Evolutionary conservation across 2,329 filamentous ascomycete genomes (phyloP).

Genomic region (Tothia fuscella): DNA sequence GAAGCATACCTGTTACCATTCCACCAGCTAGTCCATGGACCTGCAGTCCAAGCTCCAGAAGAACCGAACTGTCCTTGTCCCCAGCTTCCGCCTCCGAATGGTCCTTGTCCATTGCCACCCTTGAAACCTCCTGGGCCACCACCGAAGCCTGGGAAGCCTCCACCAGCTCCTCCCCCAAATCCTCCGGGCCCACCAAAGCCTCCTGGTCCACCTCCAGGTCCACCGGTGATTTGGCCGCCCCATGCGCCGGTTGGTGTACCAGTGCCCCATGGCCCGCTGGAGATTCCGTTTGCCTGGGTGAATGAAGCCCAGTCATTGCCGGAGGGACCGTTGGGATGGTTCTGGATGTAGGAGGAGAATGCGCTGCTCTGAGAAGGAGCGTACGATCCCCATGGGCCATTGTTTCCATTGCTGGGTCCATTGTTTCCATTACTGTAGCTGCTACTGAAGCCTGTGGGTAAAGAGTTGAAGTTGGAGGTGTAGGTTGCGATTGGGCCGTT

Average conservation of each 20-base stretch:
- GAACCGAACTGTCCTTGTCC: slow-evolving; percentile 7
- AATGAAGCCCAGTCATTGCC: slow-evolving; percentile 8
- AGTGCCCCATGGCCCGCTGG: slow-evolving; percentile 8
- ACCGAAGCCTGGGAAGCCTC: slow-evolving; percentile 1
- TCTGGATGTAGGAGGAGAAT: slow-evolving; percentile 4
- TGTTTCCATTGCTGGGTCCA: background rate
- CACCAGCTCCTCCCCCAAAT: background rate
- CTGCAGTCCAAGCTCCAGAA: slow-evolving; percentile 11
- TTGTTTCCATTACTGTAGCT: background rate
- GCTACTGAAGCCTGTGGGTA: slow-evolving; percentile 1
- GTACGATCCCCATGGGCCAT: background rate
- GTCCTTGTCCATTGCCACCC: background rate
- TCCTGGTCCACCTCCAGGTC: slow-evolving; percentile 4
- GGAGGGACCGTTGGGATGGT: slow-evolving; percentile 3
- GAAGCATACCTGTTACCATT: background rate
- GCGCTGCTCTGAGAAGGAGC: background rate
- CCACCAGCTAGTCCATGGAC: slow-evolving; percentile 11
- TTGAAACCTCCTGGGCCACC: slow-evolving; percentile 10
- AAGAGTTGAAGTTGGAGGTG: background rate
- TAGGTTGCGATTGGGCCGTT: too few species aligned
- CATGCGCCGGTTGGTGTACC: slow-evolving; percentile 5
- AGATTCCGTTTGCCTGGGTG: slow-evolving; percentile 2
- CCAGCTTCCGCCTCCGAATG: slow-evolving; percentile 1
- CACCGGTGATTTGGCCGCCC: background rate
- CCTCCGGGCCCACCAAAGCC: slow-evolving; percentile 4